Base-by-base conservation (phyloP, 208 protist genomes). In the Trypanosoma lewisi region DNA sequence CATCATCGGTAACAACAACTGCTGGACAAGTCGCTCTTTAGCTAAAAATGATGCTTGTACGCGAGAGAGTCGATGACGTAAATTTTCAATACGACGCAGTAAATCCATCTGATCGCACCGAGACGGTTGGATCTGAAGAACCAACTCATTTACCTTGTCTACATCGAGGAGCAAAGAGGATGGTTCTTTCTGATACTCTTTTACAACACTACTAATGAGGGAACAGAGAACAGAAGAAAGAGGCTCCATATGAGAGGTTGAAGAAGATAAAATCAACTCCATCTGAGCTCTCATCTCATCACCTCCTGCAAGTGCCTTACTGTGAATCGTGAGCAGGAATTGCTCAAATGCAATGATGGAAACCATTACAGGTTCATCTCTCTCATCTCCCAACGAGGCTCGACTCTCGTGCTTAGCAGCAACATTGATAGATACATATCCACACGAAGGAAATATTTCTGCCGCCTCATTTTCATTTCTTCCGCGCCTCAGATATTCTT, bases 81-180 rank as follows among this genome's bases (percentile, higher is more conserved):
- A 42, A 44, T 56, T 60, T 27, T 79, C 67, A 30, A 76, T 83
- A 49, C 87, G 82, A 31, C 71, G 44, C n/a, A 89, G 69, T 62
- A 94, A 58, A 60, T 94, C 87, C 30, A 72, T 60, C 47, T 90
- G 80, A 68, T 94, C 87, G 25, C 82, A 77, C 1, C 59, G 63
- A 23, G 82, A 91, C 0, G 87, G 87, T 55, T 78, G 39, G 27
- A 94, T 86, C 54, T 90, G 77, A 58, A 94, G 78, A 19, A 91
- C 84, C 8, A 94, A 70, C 72, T 94, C 87, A 45, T 94, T 83
- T 0, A 91, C 75, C 55, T 82, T 75, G 54, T 94, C 78, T 17
- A 77, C 78, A 62, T 89, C 75, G 4, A 88, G 72, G 49, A 91
- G 68, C 23, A 87, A 72, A 34, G 59, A 55, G 36, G 70, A 59